These are phyloP conservation scores for Boletus eberwhitei DNA, from an alignment of 768 basidiomycete species.

Conservation along the genomic window DNA sequence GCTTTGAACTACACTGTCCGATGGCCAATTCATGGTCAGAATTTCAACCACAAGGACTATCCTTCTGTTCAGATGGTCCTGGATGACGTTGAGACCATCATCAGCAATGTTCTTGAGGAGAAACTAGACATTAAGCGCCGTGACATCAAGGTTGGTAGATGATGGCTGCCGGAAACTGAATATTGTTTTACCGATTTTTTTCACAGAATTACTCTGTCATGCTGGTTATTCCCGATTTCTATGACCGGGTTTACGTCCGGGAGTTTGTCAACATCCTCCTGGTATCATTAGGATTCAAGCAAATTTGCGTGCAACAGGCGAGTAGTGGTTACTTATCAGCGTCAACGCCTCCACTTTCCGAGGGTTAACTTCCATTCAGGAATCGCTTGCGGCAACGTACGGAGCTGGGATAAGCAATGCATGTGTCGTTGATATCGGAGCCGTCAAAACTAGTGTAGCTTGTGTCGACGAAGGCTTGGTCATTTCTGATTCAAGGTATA, in stretches of 20 bases:
- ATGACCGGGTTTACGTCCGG: constrained; percentile 79
- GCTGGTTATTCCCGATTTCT: constrained; percentile 89
- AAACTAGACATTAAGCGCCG: constrained; percentile 49
- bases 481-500: constrained; percentile 80
- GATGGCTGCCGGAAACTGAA: not conserved
- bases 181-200: not conserved
- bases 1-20: constrained; percentile 67
- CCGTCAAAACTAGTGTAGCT: constrained; percentile 76
- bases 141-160: constrained; percentile 56
- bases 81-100: constrained; percentile 74
- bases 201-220: constrained; percentile 80
- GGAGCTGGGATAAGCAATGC: constrained; percentile 94
- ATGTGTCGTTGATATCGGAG: constrained; percentile 94
- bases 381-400: constrained; percentile 89
- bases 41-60: constrained; percentile 83
- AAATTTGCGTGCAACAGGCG: constrained; percentile 89
- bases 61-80: constrained; percentile 63
- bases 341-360: not conserved
- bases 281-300: constrained; percentile 84
- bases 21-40: constrained; percentile 79
- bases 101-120: constrained; percentile 58
- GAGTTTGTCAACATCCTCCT: constrained; percentile 73
- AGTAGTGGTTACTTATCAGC: not conserved
- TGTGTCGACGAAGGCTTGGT: constrained; percentile 95
- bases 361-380: constrained; percentile 42